Evolutionary conservation across 139 green algal species (phyloP).

Genomic region (Asterochloris sp.): DNA sequence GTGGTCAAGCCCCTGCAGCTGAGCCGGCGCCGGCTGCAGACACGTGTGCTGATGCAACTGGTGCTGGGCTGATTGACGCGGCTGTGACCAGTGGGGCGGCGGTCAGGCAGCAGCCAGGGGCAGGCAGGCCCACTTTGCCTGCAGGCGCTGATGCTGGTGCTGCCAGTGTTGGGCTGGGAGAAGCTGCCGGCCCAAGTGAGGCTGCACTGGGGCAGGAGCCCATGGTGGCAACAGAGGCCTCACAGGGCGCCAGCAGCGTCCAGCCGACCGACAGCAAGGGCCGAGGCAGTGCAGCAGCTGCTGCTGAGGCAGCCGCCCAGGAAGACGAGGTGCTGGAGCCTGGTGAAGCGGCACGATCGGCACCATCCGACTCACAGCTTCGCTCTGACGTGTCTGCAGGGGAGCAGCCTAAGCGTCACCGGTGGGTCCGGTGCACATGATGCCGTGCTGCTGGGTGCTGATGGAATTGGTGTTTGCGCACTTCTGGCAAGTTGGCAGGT

Average conservation of each 20-base stretch:
- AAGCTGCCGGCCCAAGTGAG: not conserved
- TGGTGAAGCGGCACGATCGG: too few species aligned
- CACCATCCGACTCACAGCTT: too few species aligned
- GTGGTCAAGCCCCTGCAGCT: not conserved
- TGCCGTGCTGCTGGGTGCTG: too few species aligned
- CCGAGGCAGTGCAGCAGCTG: not conserved
- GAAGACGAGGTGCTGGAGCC: not conserved
- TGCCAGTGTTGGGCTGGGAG: not conserved
- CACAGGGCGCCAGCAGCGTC: not conserved
- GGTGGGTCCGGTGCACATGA: too few species aligned
- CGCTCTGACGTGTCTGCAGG: too few species aligned
- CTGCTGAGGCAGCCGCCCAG: not conserved
- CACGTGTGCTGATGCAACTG: not conserved
- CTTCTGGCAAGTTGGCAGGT: too few species aligned
- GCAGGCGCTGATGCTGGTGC: not conserved
- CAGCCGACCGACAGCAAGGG: not conserved
- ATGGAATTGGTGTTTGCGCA: too few species aligned
- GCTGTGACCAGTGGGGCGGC: not conserved
- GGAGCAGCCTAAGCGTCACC: too few species aligned
- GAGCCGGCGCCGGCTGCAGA: not conserved
- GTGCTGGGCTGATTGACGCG: not conserved
- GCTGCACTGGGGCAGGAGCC: not conserved
- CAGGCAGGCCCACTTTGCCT: not conserved
- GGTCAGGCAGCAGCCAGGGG: not conserved
- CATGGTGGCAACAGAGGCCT: not conserved